Evolutionary conservation across 2,329 filamentous ascomycete species (phyloP), one percentile per base, ranked within the genome.

Genomic region (Coniochaeta ligniaria): DNA sequence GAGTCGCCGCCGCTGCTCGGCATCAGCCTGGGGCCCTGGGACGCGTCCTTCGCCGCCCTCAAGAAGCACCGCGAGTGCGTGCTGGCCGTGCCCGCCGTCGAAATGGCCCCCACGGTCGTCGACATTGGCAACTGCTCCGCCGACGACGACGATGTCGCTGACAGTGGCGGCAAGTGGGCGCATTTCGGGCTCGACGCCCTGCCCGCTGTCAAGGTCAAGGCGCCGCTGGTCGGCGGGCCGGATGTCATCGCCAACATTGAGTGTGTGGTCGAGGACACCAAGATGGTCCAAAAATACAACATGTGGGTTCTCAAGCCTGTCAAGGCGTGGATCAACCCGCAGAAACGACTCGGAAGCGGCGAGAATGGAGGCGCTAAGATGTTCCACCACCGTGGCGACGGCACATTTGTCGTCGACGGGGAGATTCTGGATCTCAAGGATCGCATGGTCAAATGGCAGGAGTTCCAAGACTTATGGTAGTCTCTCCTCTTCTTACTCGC

Each of bases 361-460:
- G 35, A 17, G 16, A 16, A 38, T 5, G 66, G 69, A 22, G 68
- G 66, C 35, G 69, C 66, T 47, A 69, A 62, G 63, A 73, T 73
- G 71, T 70, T 73, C 58, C 72, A 74, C 64, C 71, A 74, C 63
- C 71, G 70, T 54, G 71, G 71, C 12, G 67, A 73, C 58, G 72
- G 71, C 45, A 68, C 69, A 0, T 72, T 74, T 59, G 68, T 68
- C 28, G 65, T 70, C 35, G 72, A 73, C 54, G 72, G 71, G 16
- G 68, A 70, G 17, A 58, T 72, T 8, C 47, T 74, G 41, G 66
- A 73, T 63, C 64, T 73, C 62, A 68, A 69, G 63, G 68, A 70
- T 24, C 63, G 69, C 28, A 73, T 73, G 72, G 66, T 70, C 59
- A 72, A 73, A 64, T 74, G 71, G 71, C 61, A 66, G 62, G 67